A percentile compares a stretch with the other conserved stretches of the same genome.
These are phyloP conservation scores for Hibiscus mutabilis DNA, from an alignment of 345 rosid species.

Conservation along the genomic window DNA sequence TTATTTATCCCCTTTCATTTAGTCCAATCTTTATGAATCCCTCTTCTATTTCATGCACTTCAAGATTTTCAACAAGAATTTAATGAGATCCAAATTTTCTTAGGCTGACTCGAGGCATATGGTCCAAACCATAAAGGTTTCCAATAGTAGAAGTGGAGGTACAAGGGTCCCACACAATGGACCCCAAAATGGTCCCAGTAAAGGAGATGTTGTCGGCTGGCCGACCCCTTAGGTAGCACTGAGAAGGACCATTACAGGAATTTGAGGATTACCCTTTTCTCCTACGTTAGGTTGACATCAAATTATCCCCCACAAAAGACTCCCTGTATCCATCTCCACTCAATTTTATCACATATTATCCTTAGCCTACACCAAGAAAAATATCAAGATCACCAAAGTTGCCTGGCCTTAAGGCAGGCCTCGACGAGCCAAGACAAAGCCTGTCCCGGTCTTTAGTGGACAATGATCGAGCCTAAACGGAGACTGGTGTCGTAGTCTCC, in stretches of 20 bases:
- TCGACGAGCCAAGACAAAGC: constrained; percentile 40
- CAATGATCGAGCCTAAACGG: constrained; percentile 34
- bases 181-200: constrained; percentile 17
- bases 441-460: constrained; percentile 35
- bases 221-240: constrained; percentile 59
- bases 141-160: background rate
- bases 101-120: no score
- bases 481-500: constrained; percentile 14
- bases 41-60: no score
- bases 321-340: constrained; percentile 11
- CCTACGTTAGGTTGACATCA: constrained; percentile 38
- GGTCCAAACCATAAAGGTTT: no score
- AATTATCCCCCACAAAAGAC: constrained; percentile 20
- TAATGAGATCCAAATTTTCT: no score
- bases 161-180: background rate
- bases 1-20: no score
- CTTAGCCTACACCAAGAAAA: background rate
- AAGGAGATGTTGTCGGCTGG: constrained; percentile 55
- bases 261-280: constrained; percentile 14
- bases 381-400: constrained; percentile 23
- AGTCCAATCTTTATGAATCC: no score
- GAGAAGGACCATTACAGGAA: constrained; percentile 31
- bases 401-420: constrained; percentile 11
- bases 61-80: no score
- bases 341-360: constrained; percentile 10